These are phyloP conservation scores for Monosporozyma servazzii DNA, from an alignment of 805 yeast species.

Conservation along the genomic window DNA sequence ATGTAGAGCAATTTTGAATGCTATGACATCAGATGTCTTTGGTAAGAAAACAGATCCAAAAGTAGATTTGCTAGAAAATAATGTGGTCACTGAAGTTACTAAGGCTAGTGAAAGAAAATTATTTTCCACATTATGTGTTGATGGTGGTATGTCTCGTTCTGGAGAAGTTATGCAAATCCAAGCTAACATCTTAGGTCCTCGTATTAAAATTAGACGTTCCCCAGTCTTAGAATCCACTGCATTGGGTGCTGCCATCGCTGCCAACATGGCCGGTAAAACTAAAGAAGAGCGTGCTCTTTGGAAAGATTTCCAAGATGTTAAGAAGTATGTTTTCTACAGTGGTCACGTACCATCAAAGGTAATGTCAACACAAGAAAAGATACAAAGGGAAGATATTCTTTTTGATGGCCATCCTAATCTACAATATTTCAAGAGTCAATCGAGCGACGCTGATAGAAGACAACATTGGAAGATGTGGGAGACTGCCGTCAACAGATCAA, in stretches of 20 bases:
- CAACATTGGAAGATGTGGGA: conserved; percentile 74
- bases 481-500: conserved; percentile 70
- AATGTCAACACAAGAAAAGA: conserved; percentile 11
- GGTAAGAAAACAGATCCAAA: conserved; percentile 19
- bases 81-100: background rate
- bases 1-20: conserved; percentile 79
- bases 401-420: conserved; percentile 16
- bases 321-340: conserved; percentile 89
- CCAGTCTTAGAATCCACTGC: conserved; percentile 87
- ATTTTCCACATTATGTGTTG: conserved; percentile 60
- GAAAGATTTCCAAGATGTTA: conserved; percentile 66
- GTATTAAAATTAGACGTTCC: conserved; percentile 73
- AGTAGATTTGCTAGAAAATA: conserved; percentile 8
- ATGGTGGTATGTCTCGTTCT: conserved; percentile 92
- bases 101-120: conserved; percentile 38
- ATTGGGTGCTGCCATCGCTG: conserved; percentile 92
- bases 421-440: conserved; percentile 33
- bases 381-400: conserved; percentile 11
- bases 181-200: conserved; percentile 83
- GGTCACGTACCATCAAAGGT: conserved; percentile 34
- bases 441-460: conserved; percentile 50
- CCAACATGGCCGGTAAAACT: conserved; percentile 54
- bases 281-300: conserved; percentile 55
- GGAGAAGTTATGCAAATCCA: conserved; percentile 90
- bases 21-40: conserved; percentile 82